A percentile compares a stretch with the other conserved stretches of the same genome.
These are phyloP conservation scores for Coprinellus micaceus DNA, from an alignment of 768 basidiomycete species.

Conservation along the genomic window DNA sequence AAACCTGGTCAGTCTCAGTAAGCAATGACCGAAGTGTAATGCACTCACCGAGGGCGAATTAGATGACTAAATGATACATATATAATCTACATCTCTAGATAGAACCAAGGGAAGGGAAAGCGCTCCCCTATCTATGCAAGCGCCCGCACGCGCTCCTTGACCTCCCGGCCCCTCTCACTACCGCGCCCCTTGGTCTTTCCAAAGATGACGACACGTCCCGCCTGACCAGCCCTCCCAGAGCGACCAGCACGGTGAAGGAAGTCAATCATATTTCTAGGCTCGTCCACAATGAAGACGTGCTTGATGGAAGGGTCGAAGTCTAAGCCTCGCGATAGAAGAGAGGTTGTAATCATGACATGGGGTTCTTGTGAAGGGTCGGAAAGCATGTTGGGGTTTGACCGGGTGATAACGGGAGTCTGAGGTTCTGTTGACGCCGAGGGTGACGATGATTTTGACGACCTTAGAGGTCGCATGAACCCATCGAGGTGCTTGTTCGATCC, in stretches of 20 bases:
- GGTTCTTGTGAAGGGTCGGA: constrained; percentile 38
- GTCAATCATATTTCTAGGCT: constrained; percentile 86
- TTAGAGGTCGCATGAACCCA: constrained; percentile 55
- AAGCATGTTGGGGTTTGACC: background rate
- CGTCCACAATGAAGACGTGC: constrained; percentile 84
- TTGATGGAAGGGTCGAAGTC: constrained; percentile 78
- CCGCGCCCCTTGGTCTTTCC: constrained; percentile 68
- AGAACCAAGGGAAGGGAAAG: background rate
- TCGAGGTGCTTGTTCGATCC: constrained; percentile 77
- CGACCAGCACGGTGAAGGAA: constrained; percentile 90
- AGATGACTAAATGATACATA: too few relatives aligned
- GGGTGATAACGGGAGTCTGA: constrained; percentile 4
- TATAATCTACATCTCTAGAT: too few relatives aligned
- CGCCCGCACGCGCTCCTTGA: constrained; percentile 47
- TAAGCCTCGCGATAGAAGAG: constrained; percentile 83
- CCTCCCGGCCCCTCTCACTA: constrained; percentile 46
- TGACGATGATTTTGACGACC: background rate
- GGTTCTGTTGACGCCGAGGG: constrained; percentile 7
- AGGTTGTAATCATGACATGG: constrained; percentile 83
- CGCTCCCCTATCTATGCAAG: constrained; percentile 17
- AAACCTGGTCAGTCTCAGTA: too few relatives aligned
- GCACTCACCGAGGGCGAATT: too few relatives aligned
- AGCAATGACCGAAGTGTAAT: too few relatives aligned
- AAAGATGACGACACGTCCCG: constrained; percentile 73
- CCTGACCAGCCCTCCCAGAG: constrained; percentile 68